Conservation (phyloP, 2,329 filamentous ascomycete genomes). For the Trichoderma semiorbis region DNA sequence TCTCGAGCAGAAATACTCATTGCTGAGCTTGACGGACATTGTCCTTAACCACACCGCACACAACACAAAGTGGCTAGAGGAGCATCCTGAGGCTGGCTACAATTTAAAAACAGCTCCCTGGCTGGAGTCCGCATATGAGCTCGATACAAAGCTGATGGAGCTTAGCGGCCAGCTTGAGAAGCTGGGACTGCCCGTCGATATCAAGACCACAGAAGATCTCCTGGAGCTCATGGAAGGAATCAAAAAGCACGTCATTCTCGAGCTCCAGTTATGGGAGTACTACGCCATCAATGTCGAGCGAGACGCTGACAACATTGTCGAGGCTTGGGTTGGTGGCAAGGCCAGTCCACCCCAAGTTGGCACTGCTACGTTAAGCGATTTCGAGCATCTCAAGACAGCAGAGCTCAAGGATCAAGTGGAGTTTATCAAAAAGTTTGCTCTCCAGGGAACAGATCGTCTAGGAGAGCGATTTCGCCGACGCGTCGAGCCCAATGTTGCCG, state of each 20-base stretch:
- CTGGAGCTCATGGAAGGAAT: constrained; percentile 78
- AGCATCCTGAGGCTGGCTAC: constrained; percentile 94
- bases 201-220: constrained; percentile 70
- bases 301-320: constrained; percentile 64
- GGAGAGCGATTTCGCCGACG: constrained; percentile 74
- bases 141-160: constrained; percentile 64
- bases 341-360: constrained; percentile 50
- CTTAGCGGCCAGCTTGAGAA: constrained; percentile 70
- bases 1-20: constrained; percentile 79
- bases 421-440: constrained; percentile 65
- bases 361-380: neutral
- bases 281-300: constrained; percentile 79
- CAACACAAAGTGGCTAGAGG: constrained; percentile 90
- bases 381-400: constrained; percentile 48
- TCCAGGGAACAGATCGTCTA: constrained; percentile 69
- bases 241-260: constrained; percentile 73
- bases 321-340: constrained; percentile 66
- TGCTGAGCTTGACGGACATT: constrained; percentile 90
- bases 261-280: constrained; percentile 86
- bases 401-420: constrained; percentile 51
- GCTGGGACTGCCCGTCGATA: constrained; percentile 70
- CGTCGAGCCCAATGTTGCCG: constrained; percentile 66
- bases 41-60: constrained; percentile 97
- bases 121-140: constrained; percentile 61
- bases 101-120: constrained; percentile 86